phyloP scores from a whole-genome alignment of 2,329 filamentous ascomycete genomes.

The Grosmannia huntii region DNA sequence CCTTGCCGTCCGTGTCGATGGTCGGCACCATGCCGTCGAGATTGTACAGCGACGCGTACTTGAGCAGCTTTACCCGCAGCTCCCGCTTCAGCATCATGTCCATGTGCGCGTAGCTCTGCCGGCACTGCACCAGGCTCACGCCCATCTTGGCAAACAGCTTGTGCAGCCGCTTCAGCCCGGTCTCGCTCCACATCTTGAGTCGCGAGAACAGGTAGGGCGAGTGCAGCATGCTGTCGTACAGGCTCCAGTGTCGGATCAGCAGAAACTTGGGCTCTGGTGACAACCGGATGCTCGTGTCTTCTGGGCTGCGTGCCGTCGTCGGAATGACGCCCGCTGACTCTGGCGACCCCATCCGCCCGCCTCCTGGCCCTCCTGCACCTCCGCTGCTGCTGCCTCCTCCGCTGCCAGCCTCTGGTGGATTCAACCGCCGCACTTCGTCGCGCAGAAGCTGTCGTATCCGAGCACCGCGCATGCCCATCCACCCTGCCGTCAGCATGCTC shows the following conservation, averaged over 20 bases:
- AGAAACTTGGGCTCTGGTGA: conserved; percentile 91
- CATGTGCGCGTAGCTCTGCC: conserved; percentile 95
- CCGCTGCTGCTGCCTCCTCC: conserved; percentile 17
- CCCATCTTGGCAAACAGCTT: conserved; percentile 98
- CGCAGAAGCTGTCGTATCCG: conserved; percentile 74
- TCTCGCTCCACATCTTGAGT: conserved; percentile 88
- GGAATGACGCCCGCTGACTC: conserved; percentile 76
- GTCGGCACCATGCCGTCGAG: conserved; percentile 85
- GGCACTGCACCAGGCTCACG: conserved; percentile 83
- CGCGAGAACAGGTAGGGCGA: conserved; percentile 87
- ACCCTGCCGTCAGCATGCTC: conserved; percentile 49
- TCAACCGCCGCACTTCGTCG: conserved; percentile 87
- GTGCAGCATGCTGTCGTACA: conserved; percentile 98
- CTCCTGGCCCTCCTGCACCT: conserved; percentile 17
- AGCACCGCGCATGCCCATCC: conserved; percentile 71
- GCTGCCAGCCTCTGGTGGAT: conserved; percentile 53
- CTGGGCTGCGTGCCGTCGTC: conserved; percentile 75
- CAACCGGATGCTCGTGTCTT: conserved; percentile 81
- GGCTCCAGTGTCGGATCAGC: conserved; percentile 87
- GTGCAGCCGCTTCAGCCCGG: conserved; percentile 74
- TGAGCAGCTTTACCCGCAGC: conserved; percentile 64
- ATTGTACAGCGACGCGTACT: conserved; percentile 87
- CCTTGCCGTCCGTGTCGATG: conserved; percentile 55
- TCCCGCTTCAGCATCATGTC: conserved; percentile 92
- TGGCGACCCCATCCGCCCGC: conserved; percentile 38